These are phyloP conservation scores for Lachnellula hyalina DNA, from an alignment of 2,329 filamentous ascomycete genomes.

Conservation along the genomic window DNA sequence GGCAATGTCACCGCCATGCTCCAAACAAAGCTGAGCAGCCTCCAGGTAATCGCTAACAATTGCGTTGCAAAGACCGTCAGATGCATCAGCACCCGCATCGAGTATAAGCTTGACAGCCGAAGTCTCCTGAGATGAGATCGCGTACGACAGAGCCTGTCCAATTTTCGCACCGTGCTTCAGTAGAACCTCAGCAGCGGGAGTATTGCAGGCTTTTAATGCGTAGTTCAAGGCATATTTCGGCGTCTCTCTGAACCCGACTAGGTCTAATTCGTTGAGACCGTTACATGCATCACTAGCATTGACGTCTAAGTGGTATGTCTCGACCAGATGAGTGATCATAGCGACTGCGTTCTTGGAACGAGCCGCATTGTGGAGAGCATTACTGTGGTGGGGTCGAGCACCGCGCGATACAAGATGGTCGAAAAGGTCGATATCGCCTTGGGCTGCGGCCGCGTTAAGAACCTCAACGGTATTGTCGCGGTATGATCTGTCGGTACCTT, in stretches of 20 bases:
- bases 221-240: neutral
- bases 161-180: constrained; percentile 1
- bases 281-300: constrained; percentile 1
- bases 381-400: constrained; percentile 2
- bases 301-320: constrained; percentile 6
- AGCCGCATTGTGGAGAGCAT: constrained; percentile 2
- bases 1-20: constrained; percentile 1
- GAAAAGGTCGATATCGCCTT: constrained; percentile 8
- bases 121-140: neutral
- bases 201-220: neutral
- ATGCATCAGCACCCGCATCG: constrained; percentile 4
- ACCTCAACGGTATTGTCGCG: constrained; percentile 6
- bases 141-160: neutral
- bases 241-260: too few species aligned
- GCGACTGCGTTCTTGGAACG: neutral
- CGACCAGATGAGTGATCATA: constrained; percentile 8
- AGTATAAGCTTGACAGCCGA: constrained; percentile 4
- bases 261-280: neutral
- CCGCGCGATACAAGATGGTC: constrained; percentile 7
- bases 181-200: neutral
- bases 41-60: neutral
- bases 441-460: constrained; percentile 3
- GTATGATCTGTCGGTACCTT: neutral
- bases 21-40: constrained; percentile 3
- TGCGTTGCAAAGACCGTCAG: neutral